These are phyloP conservation scores for Ganoderma lingzhi DNA, from an alignment of 1,284 basidiomycete genomes.

Conservation along the genomic window DNA sequence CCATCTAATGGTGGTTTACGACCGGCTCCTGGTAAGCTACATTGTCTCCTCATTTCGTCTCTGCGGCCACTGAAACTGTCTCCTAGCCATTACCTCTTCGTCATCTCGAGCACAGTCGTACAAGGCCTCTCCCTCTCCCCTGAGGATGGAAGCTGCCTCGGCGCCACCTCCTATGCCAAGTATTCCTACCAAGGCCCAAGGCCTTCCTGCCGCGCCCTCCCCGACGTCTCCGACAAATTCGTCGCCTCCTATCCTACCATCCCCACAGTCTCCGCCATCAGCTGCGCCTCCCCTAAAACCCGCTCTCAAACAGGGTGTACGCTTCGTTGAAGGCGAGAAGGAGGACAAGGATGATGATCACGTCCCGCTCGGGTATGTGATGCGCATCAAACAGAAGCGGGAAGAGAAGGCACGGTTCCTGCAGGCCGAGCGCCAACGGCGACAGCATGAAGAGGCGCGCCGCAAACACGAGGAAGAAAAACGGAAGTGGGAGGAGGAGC, in stretches of 20 bases:
- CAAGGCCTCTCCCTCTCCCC: conserved; percentile 61
- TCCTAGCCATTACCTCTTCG: conserved; percentile 22
- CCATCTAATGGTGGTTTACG: conserved; percentile 14
- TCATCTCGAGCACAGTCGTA: conserved; percentile 38
- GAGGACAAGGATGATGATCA: conserved; percentile 64
- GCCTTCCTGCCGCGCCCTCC: conserved; percentile 21
- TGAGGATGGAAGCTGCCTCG: conserved; percentile 51
- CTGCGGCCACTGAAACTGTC: not conserved
- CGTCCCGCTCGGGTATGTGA: conserved; percentile 71
- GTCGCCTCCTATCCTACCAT: conserved; percentile 26
- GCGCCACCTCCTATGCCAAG: conserved; percentile 26
- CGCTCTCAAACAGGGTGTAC: conserved; percentile 64
- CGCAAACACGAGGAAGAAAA: conserved; percentile 55
- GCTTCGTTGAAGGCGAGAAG: conserved; percentile 69
- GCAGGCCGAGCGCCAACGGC: conserved; percentile 62
- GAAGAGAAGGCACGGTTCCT: conserved; percentile 77
- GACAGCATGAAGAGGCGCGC: conserved; percentile 60
- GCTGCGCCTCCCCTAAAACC: conserved; percentile 24
- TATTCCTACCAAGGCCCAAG: conserved; percentile 14
- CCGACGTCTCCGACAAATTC: conserved; percentile 15
- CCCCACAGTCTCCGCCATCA: conserved; percentile 23
- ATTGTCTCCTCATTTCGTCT: conserved; percentile 18
- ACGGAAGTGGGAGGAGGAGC: conserved; percentile 61
- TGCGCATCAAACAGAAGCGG: conserved; percentile 72
- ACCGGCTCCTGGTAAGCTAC: conserved; percentile 19